These are phyloP conservation scores for Haplosporangium gracile DNA, from an alignment of 192 early-diverging fungal species.

Conservation along the genomic window DNA sequence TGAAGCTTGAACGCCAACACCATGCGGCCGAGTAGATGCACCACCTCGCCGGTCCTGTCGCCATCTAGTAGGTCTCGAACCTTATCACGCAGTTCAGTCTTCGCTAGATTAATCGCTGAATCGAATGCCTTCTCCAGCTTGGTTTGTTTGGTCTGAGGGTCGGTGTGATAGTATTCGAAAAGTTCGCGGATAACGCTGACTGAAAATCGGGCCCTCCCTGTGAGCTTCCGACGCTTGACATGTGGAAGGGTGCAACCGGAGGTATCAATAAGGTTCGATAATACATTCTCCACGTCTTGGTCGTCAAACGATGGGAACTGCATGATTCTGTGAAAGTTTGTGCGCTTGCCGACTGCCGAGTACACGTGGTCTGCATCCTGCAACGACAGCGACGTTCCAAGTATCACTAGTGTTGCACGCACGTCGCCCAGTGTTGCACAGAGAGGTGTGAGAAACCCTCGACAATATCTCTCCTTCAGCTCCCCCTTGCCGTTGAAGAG, in stretches of 20 bases:
- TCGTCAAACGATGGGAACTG: constrained; percentile 21
- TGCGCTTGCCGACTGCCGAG: constrained; percentile 26
- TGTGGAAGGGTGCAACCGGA: constrained; percentile 1
- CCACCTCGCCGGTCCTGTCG: no score
- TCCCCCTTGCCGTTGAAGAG: no score
- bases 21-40: no score
- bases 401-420: constrained; percentile 36
- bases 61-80: no score
- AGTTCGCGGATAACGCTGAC: no score
- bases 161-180: no score
- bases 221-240: constrained; percentile 16
- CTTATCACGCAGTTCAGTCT: no score
- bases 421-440: constrained; percentile 24
- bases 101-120: no score
- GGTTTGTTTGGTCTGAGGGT: no score
- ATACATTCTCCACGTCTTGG: neutral
- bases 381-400: constrained; percentile 44
- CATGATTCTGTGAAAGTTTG: constrained; percentile 15
- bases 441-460: constrained; percentile 51
- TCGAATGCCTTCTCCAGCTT: no score
- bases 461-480: no score
- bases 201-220: constrained; percentile 25
- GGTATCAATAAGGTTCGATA: constrained; percentile 1
- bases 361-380: constrained; percentile 37
- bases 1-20: no score